Base-by-base conservation (phyloP, 2,329 filamentous ascomycete species). In the Neobulgaria alba region DNA sequence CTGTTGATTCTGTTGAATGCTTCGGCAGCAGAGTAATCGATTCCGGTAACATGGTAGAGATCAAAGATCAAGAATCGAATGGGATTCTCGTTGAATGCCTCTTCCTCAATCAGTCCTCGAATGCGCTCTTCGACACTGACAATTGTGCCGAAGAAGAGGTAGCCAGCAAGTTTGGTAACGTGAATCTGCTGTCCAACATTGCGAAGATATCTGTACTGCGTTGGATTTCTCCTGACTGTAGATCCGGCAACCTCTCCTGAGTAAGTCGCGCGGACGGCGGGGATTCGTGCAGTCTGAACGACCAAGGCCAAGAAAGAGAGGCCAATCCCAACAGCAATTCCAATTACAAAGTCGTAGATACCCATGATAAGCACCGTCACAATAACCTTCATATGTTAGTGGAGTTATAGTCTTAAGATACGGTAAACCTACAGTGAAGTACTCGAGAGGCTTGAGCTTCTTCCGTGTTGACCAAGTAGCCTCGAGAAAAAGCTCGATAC, bases 121-220 rank as follows among this genome's bases (percentile, higher is more conserved):
- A 96, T 89, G 49, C 83, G 83, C 48, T 86, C 84, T 61, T 98
- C 92, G 0, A 98, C 90, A 35, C 86, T 87, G 39, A 95, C 90
- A 50, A 98, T 95, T 2, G 89, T 96, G 12, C 92, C 92, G 53
- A 98, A 98, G 69, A 98, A 98, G n/a, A 98, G 75, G 57, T 90
- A 96, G 0, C 92, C 90, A 0, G 85, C 82, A 12, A 98, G 73
- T 61, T 96, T 96, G 56, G 94, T 83, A 36, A 96, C 80, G 43
- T 85, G 83, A 23, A 93, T 92, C 59, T 98, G 92, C 21, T 77
- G 75, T 3, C 90, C 89, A 12, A 92, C 89, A 50, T 90, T 75
- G 46, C 81, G 80, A 3, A 98, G 68, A 57, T 92, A 98, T 44
- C 84, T 79, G 45, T 89, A 82, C 54, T 98, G 92, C 3, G 88